phyloP scores from a whole-genome alignment of 805 yeast genomes.

The Sugiyamaella valdiviana region DNA sequence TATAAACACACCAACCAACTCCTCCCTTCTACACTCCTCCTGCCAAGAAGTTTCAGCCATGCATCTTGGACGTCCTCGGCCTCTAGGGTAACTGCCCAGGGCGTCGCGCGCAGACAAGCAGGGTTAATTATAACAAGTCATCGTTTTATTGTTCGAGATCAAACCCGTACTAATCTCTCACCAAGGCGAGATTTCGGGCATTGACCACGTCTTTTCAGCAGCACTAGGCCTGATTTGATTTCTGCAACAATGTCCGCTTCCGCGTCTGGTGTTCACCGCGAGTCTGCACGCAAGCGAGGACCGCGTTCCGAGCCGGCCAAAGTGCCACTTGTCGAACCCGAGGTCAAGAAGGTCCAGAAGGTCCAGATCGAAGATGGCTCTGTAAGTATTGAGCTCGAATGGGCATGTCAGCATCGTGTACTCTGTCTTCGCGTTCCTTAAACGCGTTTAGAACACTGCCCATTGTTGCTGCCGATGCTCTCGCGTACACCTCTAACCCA shows the following conservation, averaged over 20 bases:
- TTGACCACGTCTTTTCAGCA: neutral
- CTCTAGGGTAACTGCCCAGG: neutral
- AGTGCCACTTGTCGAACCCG: conserved; percentile 2
- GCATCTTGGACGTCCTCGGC: neutral
- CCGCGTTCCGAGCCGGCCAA: neutral
- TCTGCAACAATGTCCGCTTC: conserved; percentile 9
- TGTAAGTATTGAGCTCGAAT: neutral
- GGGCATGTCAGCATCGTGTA: neutral
- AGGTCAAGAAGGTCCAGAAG: conserved; percentile 5
- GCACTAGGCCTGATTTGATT: neutral
- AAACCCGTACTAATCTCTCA: neutral
- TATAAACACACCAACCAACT: too few species aligned
- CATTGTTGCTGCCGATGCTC: too few species aligned
- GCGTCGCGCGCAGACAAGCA: neutral
- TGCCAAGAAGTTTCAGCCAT: too few species aligned
- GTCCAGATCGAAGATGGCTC: conserved; percentile 25
- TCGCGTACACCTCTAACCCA: too few species aligned
- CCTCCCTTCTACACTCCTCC: too few species aligned
- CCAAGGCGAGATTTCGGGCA: neutral
- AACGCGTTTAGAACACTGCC: too few species aligned
- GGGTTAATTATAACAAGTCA: neutral
- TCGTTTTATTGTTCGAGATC: neutral
- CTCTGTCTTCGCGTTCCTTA: neutral
- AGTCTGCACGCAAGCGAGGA: neutral
- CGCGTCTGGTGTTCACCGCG: conserved; percentile 13